Base-by-base conservation (phyloP, 805 yeast genomes). In the Wickerhamiella kurtzmanii region DNA sequence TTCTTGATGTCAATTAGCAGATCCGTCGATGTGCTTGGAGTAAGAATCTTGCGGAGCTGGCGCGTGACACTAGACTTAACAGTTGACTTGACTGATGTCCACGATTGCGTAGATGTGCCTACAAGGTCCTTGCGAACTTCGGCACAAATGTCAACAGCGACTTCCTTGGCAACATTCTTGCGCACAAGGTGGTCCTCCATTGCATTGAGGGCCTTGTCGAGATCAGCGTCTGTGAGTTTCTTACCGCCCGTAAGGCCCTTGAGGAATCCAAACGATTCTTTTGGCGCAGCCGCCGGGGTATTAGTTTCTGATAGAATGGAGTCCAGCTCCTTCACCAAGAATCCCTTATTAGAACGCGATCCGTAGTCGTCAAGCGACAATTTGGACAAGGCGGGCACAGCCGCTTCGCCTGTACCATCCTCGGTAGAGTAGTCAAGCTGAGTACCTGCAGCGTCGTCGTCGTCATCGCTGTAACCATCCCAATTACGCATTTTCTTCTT, bases 21-120 rank as follows among this genome's bases (percentile, higher is more conserved):
- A 60, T 92, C 94, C 1, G 88, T 78, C 1, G 96, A 85, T 2
- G 92, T 84, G 50, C 87, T 84, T 15, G 98, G 97, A 0, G 97
- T 88, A 48, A 89, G 68, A 42, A 89, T 77, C 55, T 76, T 82
- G 3, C 71, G 66, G 45, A 78, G 58, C 1, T 79, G 71, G n/a
- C 75, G 80, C n/a, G 73, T 69, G 60, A 82, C 67, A 8, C 81
- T 69, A 8, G 47, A 44, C 50, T 78, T 80, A 1, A 84, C 85
- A 20, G 94, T 82, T 11, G 72, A 68, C 44, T 77, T 80, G 21
- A 85, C 75, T 3, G 89, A 74, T 1, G 92, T 81, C 75, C 86
- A 82, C 50, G 69, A 75, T 39, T 75, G 77, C 0, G 85, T 80
- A 45, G 78, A 81, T 13, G 84, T 76, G 1, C 92, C 94, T 2